A percentile compares a stretch with the other conserved stretches of the same genome.
Conservation (phyloP, 257 asterid species). For the Forsythia viridissima region DNA sequence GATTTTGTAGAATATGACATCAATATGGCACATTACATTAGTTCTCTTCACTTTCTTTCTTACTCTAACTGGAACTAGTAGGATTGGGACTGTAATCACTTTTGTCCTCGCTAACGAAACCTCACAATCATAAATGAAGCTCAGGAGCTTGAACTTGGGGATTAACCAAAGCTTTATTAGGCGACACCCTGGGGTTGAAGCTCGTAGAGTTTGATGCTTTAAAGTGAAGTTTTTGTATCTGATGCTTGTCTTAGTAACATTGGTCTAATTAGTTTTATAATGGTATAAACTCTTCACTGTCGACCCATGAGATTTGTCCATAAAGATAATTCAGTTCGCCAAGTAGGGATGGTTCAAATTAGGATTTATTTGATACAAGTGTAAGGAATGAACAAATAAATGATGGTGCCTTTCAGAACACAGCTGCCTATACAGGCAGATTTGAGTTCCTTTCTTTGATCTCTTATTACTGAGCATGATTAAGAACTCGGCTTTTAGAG, state of each 20-base stretch:
- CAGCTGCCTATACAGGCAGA: background rate
- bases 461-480: background rate
- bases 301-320: background rate
- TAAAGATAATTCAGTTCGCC: background rate
- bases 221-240: background rate
- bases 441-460: background rate
- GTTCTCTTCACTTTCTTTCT: background rate
- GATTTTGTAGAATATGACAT: background rate
- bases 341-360: background rate
- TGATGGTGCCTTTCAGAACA: background rate
- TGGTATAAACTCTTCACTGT: background rate
- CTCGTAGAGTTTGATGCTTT: background rate
- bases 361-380: background rate
- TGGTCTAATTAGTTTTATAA: background rate
- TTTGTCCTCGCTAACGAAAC: no score
- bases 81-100: background rate
- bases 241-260: background rate
- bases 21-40: no score
- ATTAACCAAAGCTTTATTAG: background rate
- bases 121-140: no score
- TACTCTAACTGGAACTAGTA: background rate
- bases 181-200: background rate
- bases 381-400: no score
- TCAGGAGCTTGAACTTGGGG: no score
- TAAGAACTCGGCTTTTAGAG: background rate